Conservation (phyloP, 2,329 filamentous ascomycete genomes). For the Phoma herbarum region DNA sequence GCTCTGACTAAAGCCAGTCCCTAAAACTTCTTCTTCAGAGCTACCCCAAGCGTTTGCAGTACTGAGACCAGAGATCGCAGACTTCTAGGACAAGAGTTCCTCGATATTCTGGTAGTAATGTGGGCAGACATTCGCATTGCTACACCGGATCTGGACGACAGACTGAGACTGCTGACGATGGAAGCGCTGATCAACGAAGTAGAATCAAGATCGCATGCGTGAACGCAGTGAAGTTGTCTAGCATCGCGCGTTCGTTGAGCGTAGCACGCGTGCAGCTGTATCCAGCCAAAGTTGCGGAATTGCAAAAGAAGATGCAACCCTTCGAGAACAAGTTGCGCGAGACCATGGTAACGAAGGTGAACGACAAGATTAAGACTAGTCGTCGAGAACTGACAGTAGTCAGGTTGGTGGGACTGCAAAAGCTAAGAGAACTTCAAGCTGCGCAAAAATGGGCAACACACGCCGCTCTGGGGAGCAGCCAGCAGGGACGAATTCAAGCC, state of each 20-base stretch:
- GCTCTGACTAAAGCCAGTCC: slow-evolving; percentile 6
- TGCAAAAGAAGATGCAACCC: neutral
- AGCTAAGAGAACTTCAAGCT: slow-evolving; percentile 25
- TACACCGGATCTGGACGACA: slow-evolving; percentile 27
- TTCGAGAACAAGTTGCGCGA: neutral
- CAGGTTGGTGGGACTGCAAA: slow-evolving; percentile 21
- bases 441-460: slow-evolving; percentile 25
- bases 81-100: slow-evolving; percentile 26
- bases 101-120: slow-evolving; percentile 28
- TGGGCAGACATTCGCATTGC: slow-evolving; percentile 30
- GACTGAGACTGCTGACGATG: slow-evolving; percentile 26
- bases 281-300: neutral
- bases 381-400: slow-evolving; percentile 17
- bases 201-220: slow-evolving; percentile 1
- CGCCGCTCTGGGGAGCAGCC: neutral
- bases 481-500: neutral
- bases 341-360: neutral
- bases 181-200: slow-evolving; percentile 18
- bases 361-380: slow-evolving; percentile 17
- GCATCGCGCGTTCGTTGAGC: slow-evolving; percentile 6
- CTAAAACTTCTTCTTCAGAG: neutral
- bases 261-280: neutral
- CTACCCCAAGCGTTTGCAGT: slow-evolving; percentile 27
- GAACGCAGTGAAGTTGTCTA: slow-evolving; percentile 1
- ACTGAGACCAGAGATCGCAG: slow-evolving; percentile 31